Evolutionary conservation across 352 stramenopile genomes (phyloP).

Genomic region (Phytophthora tentaculata): DNA sequence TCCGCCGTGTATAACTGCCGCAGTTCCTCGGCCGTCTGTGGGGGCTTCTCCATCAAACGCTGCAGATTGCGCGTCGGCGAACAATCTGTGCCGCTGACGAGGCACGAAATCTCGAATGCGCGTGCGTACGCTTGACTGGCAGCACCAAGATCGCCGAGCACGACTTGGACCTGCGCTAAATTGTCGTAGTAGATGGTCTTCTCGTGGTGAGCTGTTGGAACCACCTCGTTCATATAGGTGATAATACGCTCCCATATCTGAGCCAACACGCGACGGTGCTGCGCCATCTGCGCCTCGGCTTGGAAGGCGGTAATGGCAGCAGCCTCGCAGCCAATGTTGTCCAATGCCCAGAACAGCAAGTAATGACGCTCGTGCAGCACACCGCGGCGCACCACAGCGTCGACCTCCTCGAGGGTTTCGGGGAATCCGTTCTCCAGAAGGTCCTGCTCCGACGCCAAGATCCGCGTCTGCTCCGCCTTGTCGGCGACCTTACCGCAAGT

Average conservation of each 20-base stretch:
- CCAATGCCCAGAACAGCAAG: constrained; percentile 78
- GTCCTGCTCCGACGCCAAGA: constrained; percentile 53
- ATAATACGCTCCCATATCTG: constrained; percentile 77
- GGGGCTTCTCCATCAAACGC: constrained; percentile 67
- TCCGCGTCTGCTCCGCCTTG: constrained; percentile 38
- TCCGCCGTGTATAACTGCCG: constrained; percentile 62
- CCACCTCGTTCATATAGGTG: constrained; percentile 69
- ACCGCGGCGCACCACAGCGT: constrained; percentile 49
- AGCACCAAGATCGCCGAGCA: constrained; percentile 58
- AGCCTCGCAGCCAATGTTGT: constrained; percentile 71
- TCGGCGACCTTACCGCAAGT: constrained; percentile 47
- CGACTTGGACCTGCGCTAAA: constrained; percentile 73
- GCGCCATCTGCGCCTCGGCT: constrained; percentile 31
- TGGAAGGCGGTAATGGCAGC: constrained; percentile 44
- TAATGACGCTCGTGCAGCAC: constrained; percentile 75
- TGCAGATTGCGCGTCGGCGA: constrained; percentile 68
- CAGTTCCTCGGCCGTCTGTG: constrained; percentile 62
- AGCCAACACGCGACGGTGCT: constrained; percentile 44
- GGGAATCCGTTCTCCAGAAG: constrained; percentile 69
- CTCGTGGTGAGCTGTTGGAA: constrained; percentile 72
- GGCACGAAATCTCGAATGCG: constrained; percentile 63
- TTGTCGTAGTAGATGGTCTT: constrained; percentile 91
- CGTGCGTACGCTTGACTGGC: constrained; percentile 59
- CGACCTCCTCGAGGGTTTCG: constrained; percentile 64
- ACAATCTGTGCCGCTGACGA: constrained; percentile 68